Conservation (phyloP, 1,284 basidiomycete genomes). For the Taiwanofungus camphoratus region DNA sequence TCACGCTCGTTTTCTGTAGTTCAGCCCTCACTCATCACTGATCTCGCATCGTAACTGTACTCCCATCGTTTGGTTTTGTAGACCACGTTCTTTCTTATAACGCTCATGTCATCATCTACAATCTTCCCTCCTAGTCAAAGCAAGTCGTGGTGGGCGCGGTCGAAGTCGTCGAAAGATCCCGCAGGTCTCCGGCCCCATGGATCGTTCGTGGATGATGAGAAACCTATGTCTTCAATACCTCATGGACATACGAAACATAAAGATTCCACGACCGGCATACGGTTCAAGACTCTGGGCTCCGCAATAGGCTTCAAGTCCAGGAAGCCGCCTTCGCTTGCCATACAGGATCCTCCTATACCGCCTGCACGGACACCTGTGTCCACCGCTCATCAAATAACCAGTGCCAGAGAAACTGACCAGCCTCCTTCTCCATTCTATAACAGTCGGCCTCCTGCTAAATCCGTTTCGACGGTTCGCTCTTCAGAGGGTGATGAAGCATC, state of each 20-base stretch:
- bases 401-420: constrained; percentile 19
- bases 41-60: background rate
- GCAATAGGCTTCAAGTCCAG: constrained; percentile 61
- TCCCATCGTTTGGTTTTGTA: constrained; percentile 4
- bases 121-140: constrained; percentile 15
- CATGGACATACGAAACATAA: constrained; percentile 16
- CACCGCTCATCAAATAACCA: too few relatives aligned
- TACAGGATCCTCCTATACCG: constrained; percentile 40
- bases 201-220: constrained; percentile 20
- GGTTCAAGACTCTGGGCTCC: constrained; percentile 48
- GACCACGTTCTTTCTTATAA: constrained; percentile 2
- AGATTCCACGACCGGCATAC: constrained; percentile 28
- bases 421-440: constrained; percentile 23
- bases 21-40: background rate
- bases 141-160: constrained; percentile 32
- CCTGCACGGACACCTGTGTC: constrained; percentile 20
- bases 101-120: constrained; percentile 12
- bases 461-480: constrained; percentile 43
- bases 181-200: constrained; percentile 14
- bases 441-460: constrained; percentile 41
- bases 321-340: constrained; percentile 46
- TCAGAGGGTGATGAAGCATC: constrained; percentile 28
- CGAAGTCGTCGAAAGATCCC: constrained; percentile 26
- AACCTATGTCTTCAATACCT: constrained; percentile 10
- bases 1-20: background rate